These are phyloP conservation scores for Rubia balearica DNA, from an alignment of 305 asterid genomes.

Conservation along the genomic window DNA sequence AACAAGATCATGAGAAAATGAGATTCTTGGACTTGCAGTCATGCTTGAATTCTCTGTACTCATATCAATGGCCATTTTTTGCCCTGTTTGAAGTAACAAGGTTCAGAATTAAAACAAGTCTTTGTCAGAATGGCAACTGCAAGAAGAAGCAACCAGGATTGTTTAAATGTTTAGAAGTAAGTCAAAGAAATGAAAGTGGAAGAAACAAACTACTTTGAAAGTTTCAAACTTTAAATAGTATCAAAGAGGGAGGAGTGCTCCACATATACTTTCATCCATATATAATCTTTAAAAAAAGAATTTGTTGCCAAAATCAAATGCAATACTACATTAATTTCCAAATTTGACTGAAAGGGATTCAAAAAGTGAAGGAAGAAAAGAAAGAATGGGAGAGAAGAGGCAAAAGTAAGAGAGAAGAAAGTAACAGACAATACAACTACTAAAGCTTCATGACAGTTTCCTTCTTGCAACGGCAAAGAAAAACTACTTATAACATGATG, in stretches of 20 bases:
- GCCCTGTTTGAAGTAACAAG: neutral
- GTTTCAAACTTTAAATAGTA: slow-evolving; percentile 6
- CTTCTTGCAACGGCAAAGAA: slow-evolving; percentile 22
- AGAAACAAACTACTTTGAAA: slow-evolving; percentile 10
- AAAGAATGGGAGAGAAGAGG: neutral
- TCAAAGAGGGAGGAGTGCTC: slow-evolving; percentile 7
- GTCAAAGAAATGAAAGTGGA: slow-evolving; percentile 25
- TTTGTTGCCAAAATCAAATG: neutral
- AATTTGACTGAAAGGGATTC: slow-evolving; percentile 7
- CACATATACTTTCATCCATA: neutral
- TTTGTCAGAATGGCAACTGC: slow-evolving; percentile 5
- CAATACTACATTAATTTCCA: neutral
- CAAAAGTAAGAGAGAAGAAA: neutral
- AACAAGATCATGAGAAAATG: slow-evolving; percentile 30
- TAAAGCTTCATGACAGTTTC: slow-evolving; percentile 15
- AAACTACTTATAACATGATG: slow-evolving; percentile 5
- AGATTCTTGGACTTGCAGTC: slow-evolving; percentile 32
- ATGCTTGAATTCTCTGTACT: slow-evolving; percentile 28
- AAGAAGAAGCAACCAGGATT: slow-evolving; percentile 1
- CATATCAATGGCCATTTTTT: slow-evolving; percentile 31
- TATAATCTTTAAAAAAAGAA: neutral
- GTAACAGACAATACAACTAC: neutral
- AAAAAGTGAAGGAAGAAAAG: neutral
- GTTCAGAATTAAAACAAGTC: neutral
- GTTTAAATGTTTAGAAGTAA: slow-evolving; percentile 7